These are phyloP conservation scores for Talaromyces thailandensis DNA, from an alignment of 495 filamentous ascomycete species.

Conservation along the genomic window DNA sequence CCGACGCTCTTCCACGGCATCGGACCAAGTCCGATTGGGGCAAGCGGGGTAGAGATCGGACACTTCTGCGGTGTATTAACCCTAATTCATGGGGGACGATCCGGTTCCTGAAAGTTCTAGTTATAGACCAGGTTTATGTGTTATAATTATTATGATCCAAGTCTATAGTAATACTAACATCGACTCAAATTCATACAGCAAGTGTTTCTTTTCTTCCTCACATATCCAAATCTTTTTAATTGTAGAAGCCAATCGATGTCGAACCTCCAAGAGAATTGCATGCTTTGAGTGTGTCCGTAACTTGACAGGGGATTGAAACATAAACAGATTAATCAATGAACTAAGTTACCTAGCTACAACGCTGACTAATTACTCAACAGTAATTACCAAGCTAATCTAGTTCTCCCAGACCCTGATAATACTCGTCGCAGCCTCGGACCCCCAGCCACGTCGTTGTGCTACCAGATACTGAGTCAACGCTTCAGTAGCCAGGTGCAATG, in stretches of 20 bases:
- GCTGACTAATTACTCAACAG: background rate
- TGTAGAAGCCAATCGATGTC: too few relatives aligned
- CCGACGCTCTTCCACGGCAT: background rate
- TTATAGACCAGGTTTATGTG: background rate
- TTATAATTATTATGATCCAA: too few relatives aligned
- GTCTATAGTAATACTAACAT: too few relatives aligned
- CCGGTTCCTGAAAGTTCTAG: background rate
- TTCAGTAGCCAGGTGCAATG: slow-evolving; percentile 32
- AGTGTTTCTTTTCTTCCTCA: too few relatives aligned
- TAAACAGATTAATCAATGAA: background rate
- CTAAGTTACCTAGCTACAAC: too few relatives aligned
- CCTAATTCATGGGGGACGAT: background rate
- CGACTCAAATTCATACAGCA: too few relatives aligned
- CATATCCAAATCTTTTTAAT: too few relatives aligned
- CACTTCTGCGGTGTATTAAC: background rate
- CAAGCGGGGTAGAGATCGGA: background rate
- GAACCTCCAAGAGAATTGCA: too few relatives aligned
- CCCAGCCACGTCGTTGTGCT: slow-evolving; percentile 24
- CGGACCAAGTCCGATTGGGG: slow-evolving; percentile 4
- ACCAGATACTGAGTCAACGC: slow-evolving; percentile 29
- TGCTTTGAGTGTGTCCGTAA: too few relatives aligned
- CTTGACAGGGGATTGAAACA: background rate
- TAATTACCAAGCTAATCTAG: background rate
- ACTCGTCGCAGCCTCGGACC: slow-evolving; percentile 21
- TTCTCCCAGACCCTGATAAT: slow-evolving; percentile 28